These are phyloP conservation scores for Colletotrichum spinosum DNA, from an alignment of 2,329 filamentous ascomycete species.

Conservation along the genomic window DNA sequence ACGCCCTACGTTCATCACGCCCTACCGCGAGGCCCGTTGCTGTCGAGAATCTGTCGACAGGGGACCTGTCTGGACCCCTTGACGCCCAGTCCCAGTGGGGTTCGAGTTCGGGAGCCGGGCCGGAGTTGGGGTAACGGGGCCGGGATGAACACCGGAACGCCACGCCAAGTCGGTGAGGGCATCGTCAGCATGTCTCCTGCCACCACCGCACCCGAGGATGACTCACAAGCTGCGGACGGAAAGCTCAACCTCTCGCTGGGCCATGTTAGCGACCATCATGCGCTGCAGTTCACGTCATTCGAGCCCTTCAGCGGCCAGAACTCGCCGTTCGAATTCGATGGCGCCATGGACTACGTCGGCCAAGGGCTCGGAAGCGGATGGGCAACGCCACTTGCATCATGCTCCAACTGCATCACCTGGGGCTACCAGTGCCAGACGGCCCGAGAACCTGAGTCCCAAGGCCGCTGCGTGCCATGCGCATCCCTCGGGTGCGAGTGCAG, in stretches of 20 bases:
- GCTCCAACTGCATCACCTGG: slow-evolving; percentile 31
- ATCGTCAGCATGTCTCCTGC: not conserved
- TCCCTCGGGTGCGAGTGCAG: slow-evolving; percentile 29
- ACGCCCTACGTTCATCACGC: no score
- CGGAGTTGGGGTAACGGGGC: no score
- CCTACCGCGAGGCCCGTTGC: no score
- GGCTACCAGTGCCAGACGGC: slow-evolving; percentile 23
- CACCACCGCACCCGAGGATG: not conserved
- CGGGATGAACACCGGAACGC: no score
- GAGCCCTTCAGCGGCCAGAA: slow-evolving; percentile 20
- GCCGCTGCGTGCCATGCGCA: slow-evolving; percentile 21
- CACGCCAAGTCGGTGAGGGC: not conserved
- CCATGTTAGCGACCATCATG: not conserved
- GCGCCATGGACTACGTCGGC: slow-evolving; percentile 8
- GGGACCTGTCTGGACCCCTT: no score
- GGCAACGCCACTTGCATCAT: slow-evolving; percentile 10
- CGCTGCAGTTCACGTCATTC: not conserved
- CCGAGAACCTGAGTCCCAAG: slow-evolving; percentile 13
- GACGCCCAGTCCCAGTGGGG: no score
- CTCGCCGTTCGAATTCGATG: slow-evolving; percentile 22
- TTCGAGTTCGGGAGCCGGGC: no score
- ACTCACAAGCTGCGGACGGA: not conserved
- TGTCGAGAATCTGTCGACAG: no score
- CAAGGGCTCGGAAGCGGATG: slow-evolving; percentile 9
- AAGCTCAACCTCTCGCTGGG: not conserved